Percentiles rank a stretch among this genome's conserved stretches.
Conservation (phyloP, 345 rosid species). For the Populus euphratica region DNA sequence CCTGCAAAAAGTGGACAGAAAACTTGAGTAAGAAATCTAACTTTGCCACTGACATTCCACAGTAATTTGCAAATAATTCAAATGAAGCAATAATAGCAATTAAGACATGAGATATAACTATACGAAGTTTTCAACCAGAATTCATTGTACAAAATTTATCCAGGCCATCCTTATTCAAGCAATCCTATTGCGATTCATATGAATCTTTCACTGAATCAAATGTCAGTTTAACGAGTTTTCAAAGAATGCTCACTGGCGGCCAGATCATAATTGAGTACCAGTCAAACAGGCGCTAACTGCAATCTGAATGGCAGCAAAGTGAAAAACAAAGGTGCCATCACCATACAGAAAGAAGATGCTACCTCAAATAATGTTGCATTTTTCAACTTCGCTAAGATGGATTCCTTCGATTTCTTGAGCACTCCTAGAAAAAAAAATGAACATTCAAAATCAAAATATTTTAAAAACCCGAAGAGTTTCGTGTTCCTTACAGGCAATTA, state of each 20-base stretch:
- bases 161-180: not conserved
- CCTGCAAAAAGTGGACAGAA: conserved; percentile 36
- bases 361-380: conserved; percentile 48
- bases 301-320: not conserved
- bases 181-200: not conserved
- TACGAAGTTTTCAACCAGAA: not conserved
- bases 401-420: conserved; percentile 70
- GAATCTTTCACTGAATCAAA: not conserved
- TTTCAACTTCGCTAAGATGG: conserved; percentile 43
- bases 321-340: not conserved
- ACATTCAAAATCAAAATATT: not conserved
- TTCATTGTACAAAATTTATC: not conserved
- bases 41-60: conserved; percentile 5
- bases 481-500: not conserved
- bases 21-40: conserved; percentile 4
- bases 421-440: conserved; percentile 47
- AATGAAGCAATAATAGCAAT: not conserved
- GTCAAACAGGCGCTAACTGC: not conserved
- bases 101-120: not conserved
- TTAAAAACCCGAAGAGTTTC: not conserved
- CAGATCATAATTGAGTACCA: not conserved
- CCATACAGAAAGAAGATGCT: conserved; percentile 1
- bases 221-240: not conserved
- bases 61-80: not conserved
- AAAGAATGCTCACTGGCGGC: not conserved